A percentile compares a stretch with the other conserved stretches of the same genome.
Evolutionary conservation across 2,329 filamentous ascomycete genomes (phyloP).

Genomic region (Penicillium glabrum): DNA sequence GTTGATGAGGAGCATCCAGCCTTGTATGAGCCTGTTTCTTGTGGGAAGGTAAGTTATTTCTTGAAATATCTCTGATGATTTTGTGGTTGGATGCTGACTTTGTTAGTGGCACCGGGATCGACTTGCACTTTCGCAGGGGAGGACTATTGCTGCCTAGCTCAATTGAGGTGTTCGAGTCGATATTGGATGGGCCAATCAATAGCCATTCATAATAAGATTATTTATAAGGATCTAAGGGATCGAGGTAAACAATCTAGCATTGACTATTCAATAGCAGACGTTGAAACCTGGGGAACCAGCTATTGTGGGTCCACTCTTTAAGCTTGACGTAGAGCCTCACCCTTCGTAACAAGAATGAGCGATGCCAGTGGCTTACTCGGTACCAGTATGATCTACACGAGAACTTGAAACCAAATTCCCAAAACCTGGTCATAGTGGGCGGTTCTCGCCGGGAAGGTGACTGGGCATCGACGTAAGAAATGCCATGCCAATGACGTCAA

Average conservation of each 20-base stretch:
- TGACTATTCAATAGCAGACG: neutral
- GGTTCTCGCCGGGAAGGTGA: conserved; percentile 12
- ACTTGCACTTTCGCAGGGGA: conserved; percentile 13
- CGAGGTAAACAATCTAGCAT: too few species aligned
- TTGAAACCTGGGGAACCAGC: neutral
- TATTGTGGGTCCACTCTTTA: neutral
- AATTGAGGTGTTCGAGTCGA: neutral
- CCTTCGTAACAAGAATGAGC: neutral
- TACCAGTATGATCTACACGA: neutral
- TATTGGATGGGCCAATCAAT: neutral
- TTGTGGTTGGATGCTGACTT: neutral
- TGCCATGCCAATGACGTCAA: conserved; percentile 22
- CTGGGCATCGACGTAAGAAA: conserved; percentile 27
- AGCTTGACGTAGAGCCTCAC: neutral
- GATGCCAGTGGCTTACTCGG: neutral
- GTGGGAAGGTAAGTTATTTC: conserved; percentile 39
- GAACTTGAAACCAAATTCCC: neutral
- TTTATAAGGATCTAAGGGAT: too few species aligned
- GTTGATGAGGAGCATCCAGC: conserved; percentile 47
- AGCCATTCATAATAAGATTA: neutral
- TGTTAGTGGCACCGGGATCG: conserved; percentile 25
- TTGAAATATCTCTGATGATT: neutral
- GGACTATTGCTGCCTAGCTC: neutral
- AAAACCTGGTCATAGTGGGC: neutral
- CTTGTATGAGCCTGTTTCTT: conserved; percentile 54